Base-by-base conservation (phyloP, 1,139 yeast genomes). In the Kodamaea sp. region DNA sequence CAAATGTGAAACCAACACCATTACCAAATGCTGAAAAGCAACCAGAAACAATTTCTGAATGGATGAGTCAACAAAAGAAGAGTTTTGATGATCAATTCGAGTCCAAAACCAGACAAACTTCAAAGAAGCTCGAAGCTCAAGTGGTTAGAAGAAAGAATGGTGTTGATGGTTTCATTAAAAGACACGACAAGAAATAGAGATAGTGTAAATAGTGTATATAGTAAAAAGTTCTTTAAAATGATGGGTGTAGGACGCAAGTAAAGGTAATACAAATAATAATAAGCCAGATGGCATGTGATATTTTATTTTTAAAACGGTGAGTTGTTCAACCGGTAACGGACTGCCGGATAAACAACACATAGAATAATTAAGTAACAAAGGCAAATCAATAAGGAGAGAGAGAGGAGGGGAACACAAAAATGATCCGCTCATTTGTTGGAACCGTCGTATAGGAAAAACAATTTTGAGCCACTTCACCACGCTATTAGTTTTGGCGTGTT, bases 1-100 rank as follows among this genome's bases (percentile, higher is more conserved):
- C 85, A 24, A 69, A 85, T 46, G 78, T 75, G 24, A 66, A 67
- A 31, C 77, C 81, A 11, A 64, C 72, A 40, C 55, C 58, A 6
- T 45, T 51, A 10, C 55, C 58, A 4, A 55, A 58, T 11, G 49
- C 54, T 15, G 50, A 52, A 36, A 54, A 58, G 22, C 60, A 57
- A 5, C 66, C 67, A 9, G 56, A 63, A 23, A 63, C 64, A 11
- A 45, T 70, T 11, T 52, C 65, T 26, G 75, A 70, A 37, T 67
- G 72, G 69, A 57, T 67, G 55, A 60, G 57, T 28, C 66, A 66
- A 27, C 62, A 62, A 43, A 60, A 60, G 40, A 57, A 63, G 35
- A 61, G 55, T 34, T 57, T 64, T 41, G 62, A 62, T 42, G 55
- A 64, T 32, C 64, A 57, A 35, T 62, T 68, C 10, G 58, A 62